Base-by-base conservation (phyloP, 1,284 basidiomycete species). In the Sporisorium sorghi region DNA sequence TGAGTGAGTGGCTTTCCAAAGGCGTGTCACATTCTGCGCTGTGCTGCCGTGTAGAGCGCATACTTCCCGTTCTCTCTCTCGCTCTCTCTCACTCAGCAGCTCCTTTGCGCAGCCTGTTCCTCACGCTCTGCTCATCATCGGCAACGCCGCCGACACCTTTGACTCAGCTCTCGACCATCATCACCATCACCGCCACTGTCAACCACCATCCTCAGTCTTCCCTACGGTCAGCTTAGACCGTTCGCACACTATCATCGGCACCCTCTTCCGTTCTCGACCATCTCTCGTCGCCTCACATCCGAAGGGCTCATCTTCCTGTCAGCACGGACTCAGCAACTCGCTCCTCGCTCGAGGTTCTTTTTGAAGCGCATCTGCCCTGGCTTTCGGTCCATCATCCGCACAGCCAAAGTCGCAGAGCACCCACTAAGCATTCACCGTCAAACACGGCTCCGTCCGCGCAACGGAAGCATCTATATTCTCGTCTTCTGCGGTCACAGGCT, bases 71-170 rank as follows among this genome's bases (percentile, higher is more conserved):
- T 33, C 2, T 15, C 35, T 37, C 35, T 7, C 33, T 35, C 33
- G 12, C 33, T 35, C 35, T 37, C n/a, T 3, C 37, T 40, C 37
- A 40, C n/a, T 19, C 37, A 19, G 37, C 37, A 19, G 37, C 37
- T 5, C 14, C 10, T 8, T 37, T 33, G 28, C 28, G 28, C 32
- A 21, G 23, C 17, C 44, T 28, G 26, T 1, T 0, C 14, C 44
- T 17, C 12, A 1, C 23, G 15, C 26, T 28, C 26, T 24, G 50
- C 37, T 53, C 30, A 19, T 26, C 26, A 43, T 43, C 51, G 42
- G 51, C 51, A 19, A 53, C 51, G 19, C 26, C 51, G n/a, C 42
- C 51, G 40, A 30, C 51, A 28, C 6, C 42, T 30, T n/a, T 40
- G 37, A 40, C 37, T 40, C 37, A 15, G 14, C 37, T 15, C n/a